Conservation (phyloP, 1,284 basidiomycete species). For the Tilletia horrida region DNA sequence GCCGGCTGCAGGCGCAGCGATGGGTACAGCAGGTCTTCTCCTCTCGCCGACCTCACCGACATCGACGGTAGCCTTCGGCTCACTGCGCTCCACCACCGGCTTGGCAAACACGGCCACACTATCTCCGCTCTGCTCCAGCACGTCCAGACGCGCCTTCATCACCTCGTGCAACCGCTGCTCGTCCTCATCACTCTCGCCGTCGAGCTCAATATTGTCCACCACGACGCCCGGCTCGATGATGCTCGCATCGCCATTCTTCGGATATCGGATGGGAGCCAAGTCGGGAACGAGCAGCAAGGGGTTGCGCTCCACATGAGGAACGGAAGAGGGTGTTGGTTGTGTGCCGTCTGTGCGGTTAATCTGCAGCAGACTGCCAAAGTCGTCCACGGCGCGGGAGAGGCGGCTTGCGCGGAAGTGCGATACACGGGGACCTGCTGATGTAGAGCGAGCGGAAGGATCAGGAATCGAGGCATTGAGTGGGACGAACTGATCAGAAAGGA, state of each 20-base stretch:
- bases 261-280: constrained; percentile 33
- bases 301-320: not conserved
- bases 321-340: not conserved
- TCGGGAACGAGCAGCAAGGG: constrained; percentile 20
- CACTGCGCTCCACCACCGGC: not conserved
- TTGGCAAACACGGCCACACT: not conserved
- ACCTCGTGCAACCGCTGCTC: constrained; percentile 13
- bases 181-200: constrained; percentile 11
- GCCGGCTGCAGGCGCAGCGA: too few species aligned
- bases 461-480: not conserved
- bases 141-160: constrained; percentile 11
- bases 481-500: not conserved
- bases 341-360: not conserved
- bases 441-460: not conserved
- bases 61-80: too few species aligned
- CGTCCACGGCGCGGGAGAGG: constrained; percentile 3
- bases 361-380: not conserved
- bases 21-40: too few species aligned
- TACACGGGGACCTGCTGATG: not conserved
- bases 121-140: not conserved
- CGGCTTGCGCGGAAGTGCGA: constrained; percentile 15
- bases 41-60: too few species aligned
- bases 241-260: constrained; percentile 29
- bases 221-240: not conserved
- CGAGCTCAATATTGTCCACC: constrained; percentile 3